phyloP scores from a whole-genome alignment of 352 stramenopile species.

The Phytophthora pistaciae region DNA sequence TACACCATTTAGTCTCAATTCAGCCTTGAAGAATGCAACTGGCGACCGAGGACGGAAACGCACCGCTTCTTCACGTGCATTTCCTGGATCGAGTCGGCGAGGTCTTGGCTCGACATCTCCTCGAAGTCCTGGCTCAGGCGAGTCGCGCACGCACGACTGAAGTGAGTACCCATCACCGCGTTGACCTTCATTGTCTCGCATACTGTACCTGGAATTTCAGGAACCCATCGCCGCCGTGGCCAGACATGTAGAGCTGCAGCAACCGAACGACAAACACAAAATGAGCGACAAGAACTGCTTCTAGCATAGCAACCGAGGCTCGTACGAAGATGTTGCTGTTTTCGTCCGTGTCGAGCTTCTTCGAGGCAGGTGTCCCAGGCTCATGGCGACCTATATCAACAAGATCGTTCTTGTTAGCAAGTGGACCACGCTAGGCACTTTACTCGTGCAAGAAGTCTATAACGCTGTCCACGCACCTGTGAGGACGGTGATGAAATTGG shows the following conservation, averaged over 20 bases:
- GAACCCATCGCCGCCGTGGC: slow-evolving; percentile 97
- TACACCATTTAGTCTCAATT: neutral
- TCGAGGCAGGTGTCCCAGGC: slow-evolving; percentile 88
- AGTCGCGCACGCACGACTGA: slow-evolving; percentile 8
- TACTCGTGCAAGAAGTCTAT: neutral
- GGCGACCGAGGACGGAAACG: slow-evolving; percentile 3
- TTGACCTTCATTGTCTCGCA: slow-evolving; percentile 16
- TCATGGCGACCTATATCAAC: slow-evolving; percentile 78
- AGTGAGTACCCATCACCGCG: slow-evolving; percentile 15
- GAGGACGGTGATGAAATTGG: slow-evolving; percentile 97
- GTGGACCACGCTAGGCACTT: neutral
- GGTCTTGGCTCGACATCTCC: slow-evolving; percentile 96
- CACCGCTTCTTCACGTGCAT: slow-evolving; percentile 94
- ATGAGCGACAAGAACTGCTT: slow-evolving; percentile 40
- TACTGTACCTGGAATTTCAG: slow-evolving; percentile 96
- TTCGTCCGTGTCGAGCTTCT: slow-evolving; percentile 90
- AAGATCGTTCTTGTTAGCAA: neutral
- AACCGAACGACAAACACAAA: slow-evolving; percentile 4
- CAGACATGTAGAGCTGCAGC: slow-evolving; percentile 89
- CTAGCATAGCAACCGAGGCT: slow-evolving; percentile 32
- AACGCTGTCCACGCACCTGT: slow-evolving; percentile 55
- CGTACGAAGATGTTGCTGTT: slow-evolving; percentile 92
- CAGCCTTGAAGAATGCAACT: neutral
- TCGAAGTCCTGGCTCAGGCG: slow-evolving; percentile 87
- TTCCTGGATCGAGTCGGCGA: slow-evolving; percentile 93